Conservation (phyloP, 2,329 filamentous ascomycete genomes). For the Xylaria digitata region DNA sequence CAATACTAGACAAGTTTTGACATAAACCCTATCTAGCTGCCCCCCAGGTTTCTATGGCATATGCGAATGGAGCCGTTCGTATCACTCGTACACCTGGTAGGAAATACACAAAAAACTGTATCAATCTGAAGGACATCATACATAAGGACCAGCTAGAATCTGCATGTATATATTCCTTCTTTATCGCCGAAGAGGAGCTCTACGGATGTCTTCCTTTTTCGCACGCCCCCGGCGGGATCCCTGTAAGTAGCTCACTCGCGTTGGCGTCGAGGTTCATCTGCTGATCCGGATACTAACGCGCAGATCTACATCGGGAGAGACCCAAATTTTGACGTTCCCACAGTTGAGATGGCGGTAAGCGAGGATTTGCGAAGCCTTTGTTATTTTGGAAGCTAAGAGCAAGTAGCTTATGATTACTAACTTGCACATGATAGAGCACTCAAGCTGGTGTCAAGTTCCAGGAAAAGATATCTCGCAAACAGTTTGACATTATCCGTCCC, state of each 20-base stretch:
- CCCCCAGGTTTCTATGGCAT: conserved; percentile 33
- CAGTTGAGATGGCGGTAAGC: conserved; percentile 29
- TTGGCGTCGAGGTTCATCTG: conserved; percentile 1
- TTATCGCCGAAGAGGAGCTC: conserved; percentile 43
- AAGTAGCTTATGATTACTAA: background rate
- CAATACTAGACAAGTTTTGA: background rate
- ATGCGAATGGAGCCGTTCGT: conserved; percentile 42
- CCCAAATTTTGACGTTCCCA: conserved; percentile 37
- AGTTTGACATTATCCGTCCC: conserved; percentile 35
- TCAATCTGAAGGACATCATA: conserved; percentile 43
- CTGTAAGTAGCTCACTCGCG: conserved; percentile 32
- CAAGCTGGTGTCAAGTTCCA: conserved; percentile 32
- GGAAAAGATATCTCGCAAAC: conserved; percentile 36
- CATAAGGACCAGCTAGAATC: conserved; percentile 41
- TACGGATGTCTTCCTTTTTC: conserved; percentile 32
- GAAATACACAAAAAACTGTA: conserved; percentile 41
- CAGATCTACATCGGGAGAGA: conserved; percentile 45
- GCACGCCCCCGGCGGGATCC: conserved; percentile 33
- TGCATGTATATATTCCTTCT: conserved; percentile 44
- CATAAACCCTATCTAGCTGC: conserved; percentile 10
- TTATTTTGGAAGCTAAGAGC: background rate
- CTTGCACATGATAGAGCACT: conserved; percentile 9
- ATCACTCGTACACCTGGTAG: conserved; percentile 46
- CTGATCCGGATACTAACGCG: background rate
- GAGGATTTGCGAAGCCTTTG: background rate